Conservation (phyloP, 257 asterid species). For the Solanum pennellii region DNA sequence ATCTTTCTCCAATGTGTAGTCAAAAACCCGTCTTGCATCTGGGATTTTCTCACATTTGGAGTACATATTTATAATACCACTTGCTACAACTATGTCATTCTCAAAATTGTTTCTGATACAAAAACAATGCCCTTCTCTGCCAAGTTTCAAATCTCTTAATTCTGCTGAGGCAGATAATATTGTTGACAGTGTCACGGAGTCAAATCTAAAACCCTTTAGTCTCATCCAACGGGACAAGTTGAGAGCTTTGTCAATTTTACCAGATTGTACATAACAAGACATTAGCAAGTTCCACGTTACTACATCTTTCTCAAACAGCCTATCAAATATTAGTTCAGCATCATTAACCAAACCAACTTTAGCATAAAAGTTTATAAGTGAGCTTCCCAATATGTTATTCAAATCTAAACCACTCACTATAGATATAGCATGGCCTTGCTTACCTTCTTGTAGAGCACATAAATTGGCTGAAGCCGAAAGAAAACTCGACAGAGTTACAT, state of each 20-base stretch:
- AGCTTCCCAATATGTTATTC: constrained; percentile 16
- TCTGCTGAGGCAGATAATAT: constrained; percentile 12
- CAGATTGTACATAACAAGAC: constrained; percentile 10
- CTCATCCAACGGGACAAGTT: constrained; percentile 13
- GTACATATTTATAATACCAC: constrained; percentile 16
- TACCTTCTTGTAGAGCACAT: constrained; percentile 14
- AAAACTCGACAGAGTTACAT: constrained; percentile 11
- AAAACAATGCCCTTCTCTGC: constrained; percentile 17
- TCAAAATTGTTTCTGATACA: constrained; percentile 8
- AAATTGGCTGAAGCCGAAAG: constrained; percentile 19
- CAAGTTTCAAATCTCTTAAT: constrained; percentile 9
- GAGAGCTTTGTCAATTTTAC: constrained; percentile 1
- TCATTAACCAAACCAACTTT: constrained; percentile 17
- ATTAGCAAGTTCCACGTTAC: constrained; percentile 21
- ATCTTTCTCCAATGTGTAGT: constrained; percentile 4
- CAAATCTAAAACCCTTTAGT: constrained; percentile 6
- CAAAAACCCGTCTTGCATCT: constrained; percentile 17
- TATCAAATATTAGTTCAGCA: constrained; percentile 13
- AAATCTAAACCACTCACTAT: constrained; percentile 1
- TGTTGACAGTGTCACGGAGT: constrained; percentile 14
- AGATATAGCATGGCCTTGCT: constrained; percentile 20
- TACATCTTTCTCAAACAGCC: constrained; percentile 15
- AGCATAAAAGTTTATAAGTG: constrained; percentile 17
- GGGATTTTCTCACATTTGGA: constrained; percentile 13
- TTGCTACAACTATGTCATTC: constrained; percentile 4